Percentiles rank a stretch among this genome's conserved stretches.
Conservation (phyloP, 441 rosid species). For the Populus hybrid region DNA sequence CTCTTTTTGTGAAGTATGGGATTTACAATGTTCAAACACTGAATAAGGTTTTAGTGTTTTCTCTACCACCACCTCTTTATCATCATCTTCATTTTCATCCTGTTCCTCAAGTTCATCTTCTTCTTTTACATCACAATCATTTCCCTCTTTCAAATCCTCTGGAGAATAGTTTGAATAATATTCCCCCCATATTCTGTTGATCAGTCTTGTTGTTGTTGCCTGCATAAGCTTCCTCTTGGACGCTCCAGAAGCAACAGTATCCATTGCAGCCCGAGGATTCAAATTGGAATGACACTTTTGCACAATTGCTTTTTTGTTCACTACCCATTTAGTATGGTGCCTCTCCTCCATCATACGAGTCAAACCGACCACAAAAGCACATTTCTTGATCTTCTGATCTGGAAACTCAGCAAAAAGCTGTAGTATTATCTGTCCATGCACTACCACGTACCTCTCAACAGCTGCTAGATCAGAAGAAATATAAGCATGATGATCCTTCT, state of each 20-base stretch:
- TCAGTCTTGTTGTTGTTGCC: conserved; percentile 75
- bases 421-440: conserved; percentile 75
- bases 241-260: conserved; percentile 36
- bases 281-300: conserved; percentile 42
- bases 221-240: conserved; percentile 74
- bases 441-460: conserved; percentile 70
- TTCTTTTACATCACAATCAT: conserved; percentile 38
- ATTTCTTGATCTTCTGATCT: conserved; percentile 41
- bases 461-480: conserved; percentile 52
- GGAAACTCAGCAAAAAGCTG: conserved; percentile 71
- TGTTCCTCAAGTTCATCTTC: conserved; percentile 34
- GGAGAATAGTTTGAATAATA: conserved; percentile 68
- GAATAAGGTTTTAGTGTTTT: conserved; percentile 33
- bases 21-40: conserved; percentile 21
- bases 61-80: conserved; percentile 21
- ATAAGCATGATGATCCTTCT: too few species aligned
- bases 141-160: conserved; percentile 51
- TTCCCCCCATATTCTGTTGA: conserved; percentile 88
- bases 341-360: conserved; percentile 62
- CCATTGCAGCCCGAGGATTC: conserved; percentile 72
- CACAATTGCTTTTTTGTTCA: conserved; percentile 55
- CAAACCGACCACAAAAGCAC: conserved; percentile 65
- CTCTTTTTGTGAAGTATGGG: too few species aligned
- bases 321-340: conserved; percentile 70
- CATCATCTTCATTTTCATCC: conserved; percentile 33